These are phyloP conservation scores for Neofusicoccum ribis DNA, from an alignment of 2,329 filamentous ascomycete genomes.

Conservation along the genomic window DNA sequence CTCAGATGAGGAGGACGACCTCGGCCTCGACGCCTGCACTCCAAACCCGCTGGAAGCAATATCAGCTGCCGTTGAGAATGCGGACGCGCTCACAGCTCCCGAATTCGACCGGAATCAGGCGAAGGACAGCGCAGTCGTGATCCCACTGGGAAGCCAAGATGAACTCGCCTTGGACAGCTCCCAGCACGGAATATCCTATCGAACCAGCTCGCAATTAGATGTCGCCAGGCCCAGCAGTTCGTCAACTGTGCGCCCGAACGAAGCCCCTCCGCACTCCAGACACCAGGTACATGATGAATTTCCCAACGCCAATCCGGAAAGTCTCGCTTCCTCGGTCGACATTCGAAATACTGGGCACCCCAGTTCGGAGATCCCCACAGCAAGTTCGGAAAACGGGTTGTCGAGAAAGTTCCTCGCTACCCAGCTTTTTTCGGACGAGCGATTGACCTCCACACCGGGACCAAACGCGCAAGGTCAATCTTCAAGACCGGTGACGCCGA, in stretches of 20 bases:
- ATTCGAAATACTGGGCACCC: not conserved
- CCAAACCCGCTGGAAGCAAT: not conserved
- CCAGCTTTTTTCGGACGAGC: conserved; percentile 6
- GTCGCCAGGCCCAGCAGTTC: not conserved
- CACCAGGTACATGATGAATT: not conserved
- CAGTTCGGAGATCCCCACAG: not conserved
- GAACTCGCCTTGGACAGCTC: conserved; percentile 6
- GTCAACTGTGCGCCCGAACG: not conserved
- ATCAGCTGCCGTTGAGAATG: not conserved
- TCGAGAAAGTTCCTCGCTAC: not conserved
- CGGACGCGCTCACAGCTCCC: not conserved
- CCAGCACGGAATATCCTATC: no score
- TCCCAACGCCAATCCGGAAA: not conserved
- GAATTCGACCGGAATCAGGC: not conserved
- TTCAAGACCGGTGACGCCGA: not conserved
- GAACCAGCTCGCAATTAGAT: not conserved
- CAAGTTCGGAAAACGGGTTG: not conserved
- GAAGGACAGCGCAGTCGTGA: not conserved
- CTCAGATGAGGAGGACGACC: conserved; percentile 51
- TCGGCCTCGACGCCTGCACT: not conserved
- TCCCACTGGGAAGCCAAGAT: not conserved
- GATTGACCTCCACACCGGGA: not conserved
- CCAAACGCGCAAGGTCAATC: not conserved
- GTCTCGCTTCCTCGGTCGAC: not conserved
- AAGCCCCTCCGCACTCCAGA: not conserved